phyloP scores from a whole-genome alignment of 495 filamentous ascomycete genomes.

The Penicillium silybi region DNA sequence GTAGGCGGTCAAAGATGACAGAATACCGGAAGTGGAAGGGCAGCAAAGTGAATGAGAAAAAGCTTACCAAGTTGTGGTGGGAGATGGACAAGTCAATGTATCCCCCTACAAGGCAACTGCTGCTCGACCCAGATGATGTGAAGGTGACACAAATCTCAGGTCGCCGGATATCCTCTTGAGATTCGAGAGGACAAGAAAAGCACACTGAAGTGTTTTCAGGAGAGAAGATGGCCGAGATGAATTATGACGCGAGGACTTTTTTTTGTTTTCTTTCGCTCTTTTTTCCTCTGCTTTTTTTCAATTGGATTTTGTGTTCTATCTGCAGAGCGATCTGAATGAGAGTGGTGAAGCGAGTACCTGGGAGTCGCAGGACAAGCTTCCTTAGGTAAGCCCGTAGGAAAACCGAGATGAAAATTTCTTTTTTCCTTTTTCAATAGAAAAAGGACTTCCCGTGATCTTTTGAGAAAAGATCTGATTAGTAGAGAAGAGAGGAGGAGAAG shows the following conservation, averaged over 20 bases:
- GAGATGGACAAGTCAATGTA: conserved; percentile 99
- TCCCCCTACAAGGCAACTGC: conserved; percentile 58
- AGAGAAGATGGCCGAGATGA: conserved; percentile 14
- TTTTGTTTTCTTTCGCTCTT: conserved; percentile 14
- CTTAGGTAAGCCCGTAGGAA: conserved; percentile 27
- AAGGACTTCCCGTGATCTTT: conserved; percentile 8
- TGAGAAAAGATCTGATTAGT: conserved; percentile 11
- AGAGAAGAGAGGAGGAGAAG: conserved; percentile 17
- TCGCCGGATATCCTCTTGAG: conserved; percentile 5
- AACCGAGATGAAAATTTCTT: conserved; percentile 3
- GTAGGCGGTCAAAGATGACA: conserved; percentile 11
- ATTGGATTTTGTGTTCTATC: conserved; percentile 32
- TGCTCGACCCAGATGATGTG: conserved; percentile 7
- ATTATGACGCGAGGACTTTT: conserved; percentile 18
- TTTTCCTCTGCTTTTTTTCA: conserved; percentile 16
- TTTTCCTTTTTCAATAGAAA: conserved; percentile 5
- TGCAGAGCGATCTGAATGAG: conserved; percentile 29
- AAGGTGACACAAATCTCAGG: conserved; percentile 11
- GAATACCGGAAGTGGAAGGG: background rate
- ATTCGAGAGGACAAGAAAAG: conserved; percentile 28
- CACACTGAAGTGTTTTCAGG: conserved; percentile 47
- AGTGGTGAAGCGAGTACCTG: conserved; percentile 22
- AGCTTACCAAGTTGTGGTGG: conserved; percentile 65
- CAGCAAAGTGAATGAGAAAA: background rate
- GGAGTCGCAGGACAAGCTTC: conserved; percentile 23